Conservation (phyloP, 345 rosid genomes). For the Isatis tinctoria region DNA sequence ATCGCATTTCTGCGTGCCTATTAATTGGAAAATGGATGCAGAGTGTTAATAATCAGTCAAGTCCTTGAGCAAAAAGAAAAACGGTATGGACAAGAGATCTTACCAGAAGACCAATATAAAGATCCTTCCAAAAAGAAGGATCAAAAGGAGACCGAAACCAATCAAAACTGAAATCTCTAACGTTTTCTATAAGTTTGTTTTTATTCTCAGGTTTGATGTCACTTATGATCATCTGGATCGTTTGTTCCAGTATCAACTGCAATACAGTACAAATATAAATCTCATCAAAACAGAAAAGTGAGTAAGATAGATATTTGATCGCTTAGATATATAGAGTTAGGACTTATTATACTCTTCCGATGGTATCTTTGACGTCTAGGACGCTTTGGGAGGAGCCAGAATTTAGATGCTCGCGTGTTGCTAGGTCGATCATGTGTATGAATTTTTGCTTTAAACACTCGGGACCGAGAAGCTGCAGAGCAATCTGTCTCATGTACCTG, state of each 20-base stretch:
- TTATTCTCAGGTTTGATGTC: slow-evolving; percentile 16
- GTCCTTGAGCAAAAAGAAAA: background rate
- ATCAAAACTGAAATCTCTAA: slow-evolving; percentile 30
- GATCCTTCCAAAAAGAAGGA: slow-evolving; percentile 33
- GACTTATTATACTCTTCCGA: background rate
- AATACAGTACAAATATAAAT: background rate
- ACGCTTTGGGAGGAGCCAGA: slow-evolving; percentile 22
- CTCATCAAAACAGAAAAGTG: background rate
- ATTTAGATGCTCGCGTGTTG: slow-evolving; percentile 19
- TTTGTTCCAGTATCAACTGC: slow-evolving; percentile 38
- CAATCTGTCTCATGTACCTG: slow-evolving; percentile 34
- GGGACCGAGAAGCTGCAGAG: slow-evolving; percentile 32
- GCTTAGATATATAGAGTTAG: background rate
- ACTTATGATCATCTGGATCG: slow-evolving; percentile 30
- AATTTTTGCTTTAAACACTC: slow-evolving; percentile 27
- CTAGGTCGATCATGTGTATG: slow-evolving; percentile 21
- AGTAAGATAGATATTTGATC: background rate
- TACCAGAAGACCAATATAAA: slow-evolving; percentile 34
- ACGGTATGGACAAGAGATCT: background rate
- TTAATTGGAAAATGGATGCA: background rate
- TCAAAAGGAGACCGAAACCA: slow-evolving; percentile 39
- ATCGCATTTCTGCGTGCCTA: slow-evolving; percentile 27
- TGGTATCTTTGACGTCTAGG: slow-evolving; percentile 33
- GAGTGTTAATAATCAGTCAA: background rate
- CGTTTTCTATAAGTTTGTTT: slow-evolving; percentile 17